Base-by-base conservation (phyloP, 2,329 filamentous ascomycete species). In the Aspergillus sp. region DNA sequence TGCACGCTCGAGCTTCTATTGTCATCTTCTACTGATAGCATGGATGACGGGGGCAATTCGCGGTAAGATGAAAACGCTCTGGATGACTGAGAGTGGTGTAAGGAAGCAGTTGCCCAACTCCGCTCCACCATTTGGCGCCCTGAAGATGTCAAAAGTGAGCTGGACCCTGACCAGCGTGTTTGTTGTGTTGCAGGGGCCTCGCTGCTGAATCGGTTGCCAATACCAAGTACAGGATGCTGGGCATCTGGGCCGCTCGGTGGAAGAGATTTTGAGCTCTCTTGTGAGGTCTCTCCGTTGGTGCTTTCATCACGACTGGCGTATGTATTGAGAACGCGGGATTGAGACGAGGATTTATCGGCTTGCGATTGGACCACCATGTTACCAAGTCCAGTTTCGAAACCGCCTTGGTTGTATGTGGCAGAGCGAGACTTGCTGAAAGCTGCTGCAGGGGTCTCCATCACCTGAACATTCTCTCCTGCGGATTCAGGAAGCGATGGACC, bases 261-360 rank as follows among this genome's bases (percentile, higher is more conserved):
- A 20, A 60, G 55, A 17, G 56, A 42, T 38, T 60, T 53, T 3
- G 57, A 45, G 30, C 45, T 58, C 24, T 63, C 58, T 45, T 66
- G 61, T 22, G 64, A 68, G 26, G 57, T 48, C 18, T 52, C 43
- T n/a, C 36, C 53, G 38, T 62, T 61, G 11, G 59, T 52, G 24
- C 62, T 56, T 49, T 52, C 62, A 20, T 62, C 67, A 53, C 65
- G 60, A 38, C 62, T 69, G 9, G 60, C 63, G 54, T 72, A 71
- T 5, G 72, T 74, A 48, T 73, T 71, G 24, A 67, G 52, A 32
- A 75, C 65, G 30, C 68, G 66, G 17, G 71, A 71, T 49, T 73
- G 68, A 17, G 72, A 74, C 1, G 71, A 75, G 7, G 60, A 66
- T 52, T 71, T 71, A 32, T 61, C 61, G 24, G 53, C 61, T 17